A percentile compares a stretch with the other conserved stretches of the same genome.
Conservation (phyloP, 768 basidiomycete genomes). For the Lentinus brumalis region DNA sequence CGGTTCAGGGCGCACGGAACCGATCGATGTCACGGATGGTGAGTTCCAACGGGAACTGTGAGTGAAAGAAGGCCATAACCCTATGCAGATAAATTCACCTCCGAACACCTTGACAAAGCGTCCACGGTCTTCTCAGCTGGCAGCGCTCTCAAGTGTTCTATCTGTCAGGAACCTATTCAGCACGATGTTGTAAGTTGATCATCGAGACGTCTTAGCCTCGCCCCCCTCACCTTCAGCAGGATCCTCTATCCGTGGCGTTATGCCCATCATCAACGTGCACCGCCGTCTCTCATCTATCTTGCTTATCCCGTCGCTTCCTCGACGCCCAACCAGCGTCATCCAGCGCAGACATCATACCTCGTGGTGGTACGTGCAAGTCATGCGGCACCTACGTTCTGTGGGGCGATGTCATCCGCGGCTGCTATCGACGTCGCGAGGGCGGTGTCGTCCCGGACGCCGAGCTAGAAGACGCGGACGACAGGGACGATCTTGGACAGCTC, state of each 20-base stretch:
- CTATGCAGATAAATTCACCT: conserved; percentile 49
- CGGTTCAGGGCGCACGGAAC: conserved; percentile 56
- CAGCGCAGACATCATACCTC: conserved; percentile 48
- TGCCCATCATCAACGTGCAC: conserved; percentile 55
- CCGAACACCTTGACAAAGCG: conserved; percentile 50
- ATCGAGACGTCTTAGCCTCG: conserved; percentile 7
- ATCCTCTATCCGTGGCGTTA: conserved; percentile 51
- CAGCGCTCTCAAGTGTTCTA: conserved; percentile 41
- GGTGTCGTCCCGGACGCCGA: conserved; percentile 34
- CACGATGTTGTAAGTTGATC: conserved; percentile 43
- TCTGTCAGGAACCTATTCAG: conserved; percentile 48
- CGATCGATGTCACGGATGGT: conserved; percentile 65
- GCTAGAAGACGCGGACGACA: conserved; percentile 35
- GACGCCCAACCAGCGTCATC: conserved; percentile 13
- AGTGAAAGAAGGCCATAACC: conserved; percentile 9
- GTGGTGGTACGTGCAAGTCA: conserved; percentile 59
- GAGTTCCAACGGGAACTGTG: conserved; percentile 14
- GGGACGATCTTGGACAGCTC: conserved; percentile 10
- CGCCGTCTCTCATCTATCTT: conserved; percentile 57
- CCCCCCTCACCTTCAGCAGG: conserved; percentile 35
- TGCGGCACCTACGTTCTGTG: conserved; percentile 62
- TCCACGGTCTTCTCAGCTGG: conserved; percentile 42
- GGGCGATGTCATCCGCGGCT: conserved; percentile 70
- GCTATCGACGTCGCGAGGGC: conserved; percentile 51
- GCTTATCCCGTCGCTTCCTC: conserved; percentile 54